Percentiles rank a stretch among this genome's conserved stretches.
Conservation (phyloP, 164 flowering plant genomes). For the Cinnamomum chago region DNA sequence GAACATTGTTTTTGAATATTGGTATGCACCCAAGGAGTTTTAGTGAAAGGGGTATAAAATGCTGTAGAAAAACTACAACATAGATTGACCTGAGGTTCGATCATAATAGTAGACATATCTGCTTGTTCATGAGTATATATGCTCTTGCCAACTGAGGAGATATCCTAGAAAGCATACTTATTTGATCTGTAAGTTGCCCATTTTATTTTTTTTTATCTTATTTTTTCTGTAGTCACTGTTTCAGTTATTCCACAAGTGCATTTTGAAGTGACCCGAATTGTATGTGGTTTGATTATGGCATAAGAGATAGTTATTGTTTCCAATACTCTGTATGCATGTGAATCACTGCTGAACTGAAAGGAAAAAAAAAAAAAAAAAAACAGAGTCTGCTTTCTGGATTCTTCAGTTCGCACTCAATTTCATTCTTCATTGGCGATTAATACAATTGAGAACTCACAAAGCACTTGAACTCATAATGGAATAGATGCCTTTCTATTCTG, state of each 20-base stretch:
- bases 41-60: not conserved
- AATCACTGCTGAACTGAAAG: not conserved
- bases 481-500: not conserved
- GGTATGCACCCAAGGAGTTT: not conserved
- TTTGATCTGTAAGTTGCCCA: conserved; percentile 11
- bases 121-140: conserved; percentile 1
- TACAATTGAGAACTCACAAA: not conserved
- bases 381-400: not conserved
- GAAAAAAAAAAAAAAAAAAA: too few species aligned
- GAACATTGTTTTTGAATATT: conserved; percentile 1
- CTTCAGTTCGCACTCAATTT: not conserved
- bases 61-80: not conserved
- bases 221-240: not conserved
- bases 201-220: not conserved
- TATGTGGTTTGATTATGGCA: not conserved
- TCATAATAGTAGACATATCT: not conserved
- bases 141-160: not conserved
- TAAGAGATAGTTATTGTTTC: too few species aligned
- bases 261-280: not conserved
- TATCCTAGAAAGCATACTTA: conserved; percentile 6
- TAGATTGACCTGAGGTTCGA: conserved; percentile 9
- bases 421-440: not conserved
- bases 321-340: not conserved
- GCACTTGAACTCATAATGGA: not conserved
- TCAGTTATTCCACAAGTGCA: not conserved